A percentile compares a stretch with the other conserved stretches of the same genome.
phyloP scores from a whole-genome alignment of 2,329 filamentous ascomycete species.

The Epichloe bromicola region DNA sequence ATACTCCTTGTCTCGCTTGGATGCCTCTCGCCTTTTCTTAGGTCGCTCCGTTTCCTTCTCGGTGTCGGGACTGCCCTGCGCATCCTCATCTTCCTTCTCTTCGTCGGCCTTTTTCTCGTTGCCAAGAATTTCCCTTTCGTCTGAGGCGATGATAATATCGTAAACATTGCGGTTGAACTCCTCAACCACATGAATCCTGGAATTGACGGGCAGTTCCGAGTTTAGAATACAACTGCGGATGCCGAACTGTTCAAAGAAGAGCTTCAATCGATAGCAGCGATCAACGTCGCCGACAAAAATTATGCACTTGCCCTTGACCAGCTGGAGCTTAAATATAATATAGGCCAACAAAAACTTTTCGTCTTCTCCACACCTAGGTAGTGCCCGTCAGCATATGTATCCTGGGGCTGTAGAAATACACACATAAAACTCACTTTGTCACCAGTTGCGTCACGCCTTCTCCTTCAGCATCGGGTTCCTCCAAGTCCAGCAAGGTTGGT shows the following conservation, averaged over 20 bases:
- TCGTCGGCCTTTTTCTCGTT: slow-evolving; percentile 36
- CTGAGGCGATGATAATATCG: slow-evolving; percentile 93
- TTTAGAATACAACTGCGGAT: slow-evolving; percentile 90
- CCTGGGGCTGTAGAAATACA: not conserved
- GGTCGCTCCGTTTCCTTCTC: slow-evolving; percentile 14
- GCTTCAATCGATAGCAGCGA: slow-evolving; percentile 76
- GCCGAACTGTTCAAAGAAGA: slow-evolving; percentile 94
- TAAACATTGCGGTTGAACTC: slow-evolving; percentile 96
- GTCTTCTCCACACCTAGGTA: slow-evolving; percentile 68
- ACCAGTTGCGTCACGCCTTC: slow-evolving; percentile 76
- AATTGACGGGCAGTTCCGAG: slow-evolving; percentile 87
- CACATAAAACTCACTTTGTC: slow-evolving; percentile 46
- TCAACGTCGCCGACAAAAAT: slow-evolving; percentile 72
- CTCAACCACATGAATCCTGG: slow-evolving; percentile 83
- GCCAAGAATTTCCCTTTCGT: slow-evolving; percentile 76
- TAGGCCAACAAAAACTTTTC: slow-evolving; percentile 92
- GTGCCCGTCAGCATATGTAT: slow-evolving; percentile 6
- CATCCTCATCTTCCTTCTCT: slow-evolving; percentile 29
- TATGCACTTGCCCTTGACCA: slow-evolving; percentile 81
- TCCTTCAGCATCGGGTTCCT: slow-evolving; percentile 66
- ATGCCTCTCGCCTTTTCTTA: slow-evolving; percentile 30
- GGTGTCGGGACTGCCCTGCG: slow-evolving; percentile 16
- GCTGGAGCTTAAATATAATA: slow-evolving; percentile 86
- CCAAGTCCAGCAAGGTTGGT: slow-evolving; percentile 67
- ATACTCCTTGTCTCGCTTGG: slow-evolving; percentile 69